A percentile compares a stretch with the other conserved stretches of the same genome.
These are phyloP conservation scores for Rhynchospora pubera DNA, from an alignment of 176 grass and related monocot genomes.

Conservation along the genomic window DNA sequence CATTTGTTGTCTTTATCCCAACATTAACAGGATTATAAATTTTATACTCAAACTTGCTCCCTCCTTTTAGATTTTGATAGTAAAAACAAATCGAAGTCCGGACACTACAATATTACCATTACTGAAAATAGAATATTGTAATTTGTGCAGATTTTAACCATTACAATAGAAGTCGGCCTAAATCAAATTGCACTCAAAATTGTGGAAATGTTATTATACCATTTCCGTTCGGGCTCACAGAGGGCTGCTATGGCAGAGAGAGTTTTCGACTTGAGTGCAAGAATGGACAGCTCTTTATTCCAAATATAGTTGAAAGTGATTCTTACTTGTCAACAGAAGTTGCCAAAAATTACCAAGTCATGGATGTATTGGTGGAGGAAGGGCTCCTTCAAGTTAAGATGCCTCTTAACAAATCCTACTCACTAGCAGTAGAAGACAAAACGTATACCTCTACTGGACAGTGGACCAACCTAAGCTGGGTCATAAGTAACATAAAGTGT, in stretches of 20 bases:
- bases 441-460: neutral
- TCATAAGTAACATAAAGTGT: neutral
- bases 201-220: neutral
- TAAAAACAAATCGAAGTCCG: neutral
- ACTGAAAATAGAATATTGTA: neutral
- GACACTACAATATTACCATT: neutral
- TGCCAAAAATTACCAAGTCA: neutral
- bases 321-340: neutral
- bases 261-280: neutral
- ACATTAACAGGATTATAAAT: too few relatives aligned
- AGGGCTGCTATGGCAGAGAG: neutral
- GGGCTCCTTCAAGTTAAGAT: neutral
- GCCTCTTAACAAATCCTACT: neutral
- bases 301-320: neutral
- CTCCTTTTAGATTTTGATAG: neutral
- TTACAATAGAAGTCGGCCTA: neutral
- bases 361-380: neutral
- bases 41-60: neutral
- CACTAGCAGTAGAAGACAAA: neutral
- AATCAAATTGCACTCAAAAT: neutral
- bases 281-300: neutral
- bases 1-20: neutral
- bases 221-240: neutral
- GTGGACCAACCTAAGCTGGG: neutral
- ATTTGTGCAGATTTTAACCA: accelerated